phyloP scores from a whole-genome alignment of 2,329 filamentous ascomycete genomes.

The Venturia nashicola region DNA sequence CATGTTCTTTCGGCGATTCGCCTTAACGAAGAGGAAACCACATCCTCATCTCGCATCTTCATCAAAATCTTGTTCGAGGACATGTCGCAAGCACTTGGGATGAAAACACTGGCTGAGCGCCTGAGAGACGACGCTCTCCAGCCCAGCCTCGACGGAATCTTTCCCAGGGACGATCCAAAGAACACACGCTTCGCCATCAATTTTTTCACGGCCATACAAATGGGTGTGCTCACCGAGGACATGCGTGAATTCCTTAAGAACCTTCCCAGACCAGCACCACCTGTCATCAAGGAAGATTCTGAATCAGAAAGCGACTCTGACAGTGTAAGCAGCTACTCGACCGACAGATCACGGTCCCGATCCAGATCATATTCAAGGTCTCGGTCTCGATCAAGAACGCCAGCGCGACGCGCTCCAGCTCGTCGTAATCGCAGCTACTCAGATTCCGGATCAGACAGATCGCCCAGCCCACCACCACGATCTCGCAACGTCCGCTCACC shows the following conservation, averaged over 20 bases:
- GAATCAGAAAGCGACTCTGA: slow-evolving; percentile 56
- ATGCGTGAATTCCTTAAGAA: slow-evolving; percentile 88
- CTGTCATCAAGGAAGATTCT: slow-evolving; percentile 47
- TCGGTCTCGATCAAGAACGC: slow-evolving; percentile 16
- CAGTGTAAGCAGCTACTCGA: slow-evolving; percentile 64
- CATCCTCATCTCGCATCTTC: slow-evolving; percentile 91
- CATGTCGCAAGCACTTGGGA: slow-evolving; percentile 72
- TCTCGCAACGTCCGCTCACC: slow-evolving; percentile 11
- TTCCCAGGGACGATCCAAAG: slow-evolving; percentile 77
- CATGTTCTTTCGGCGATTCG: slow-evolving; percentile 75
- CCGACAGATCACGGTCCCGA: slow-evolving; percentile 36
- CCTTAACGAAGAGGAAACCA: slow-evolving; percentile 93
- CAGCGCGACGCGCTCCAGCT: slow-evolving; percentile 11
- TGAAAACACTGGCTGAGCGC: slow-evolving; percentile 64
- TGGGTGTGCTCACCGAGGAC: slow-evolving; percentile 87
- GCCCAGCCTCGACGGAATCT: slow-evolving; percentile 70
- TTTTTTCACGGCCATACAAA: slow-evolving; percentile 96
- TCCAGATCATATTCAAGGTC: slow-evolving; percentile 15
- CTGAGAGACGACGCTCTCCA: slow-evolving; percentile 69
- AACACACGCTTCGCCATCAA: slow-evolving; percentile 97
- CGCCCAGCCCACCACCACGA: slow-evolving; percentile 10
- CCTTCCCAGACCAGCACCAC: slow-evolving; percentile 71
- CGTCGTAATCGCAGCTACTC: slow-evolving; percentile 1
- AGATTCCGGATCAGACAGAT: slow-evolving; percentile 5
- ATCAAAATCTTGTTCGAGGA: slow-evolving; percentile 97